Conservation (phyloP, 345 rosid species). For the Hypericum perforatum region DNA sequence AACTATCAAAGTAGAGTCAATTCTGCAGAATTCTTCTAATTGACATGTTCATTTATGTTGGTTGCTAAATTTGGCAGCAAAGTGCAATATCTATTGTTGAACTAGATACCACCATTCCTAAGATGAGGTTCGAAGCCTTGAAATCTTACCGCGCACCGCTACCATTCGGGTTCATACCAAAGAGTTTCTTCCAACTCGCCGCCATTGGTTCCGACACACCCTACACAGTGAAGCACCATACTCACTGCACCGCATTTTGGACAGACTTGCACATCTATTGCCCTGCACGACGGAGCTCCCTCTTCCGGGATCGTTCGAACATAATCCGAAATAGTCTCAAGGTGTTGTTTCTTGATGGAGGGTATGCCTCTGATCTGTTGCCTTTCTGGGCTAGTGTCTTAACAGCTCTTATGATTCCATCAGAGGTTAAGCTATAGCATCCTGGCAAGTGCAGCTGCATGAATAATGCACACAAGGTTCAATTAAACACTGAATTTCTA, state of each 20-base stretch:
- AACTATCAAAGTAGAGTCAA: too few relatives aligned
- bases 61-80: too few relatives aligned
- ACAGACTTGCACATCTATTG: conserved; percentile 53
- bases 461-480: background rate
- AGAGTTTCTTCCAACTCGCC: conserved; percentile 43
- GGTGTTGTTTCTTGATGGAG: conserved; percentile 42
- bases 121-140: too few relatives aligned
- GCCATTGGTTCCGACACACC: conserved; percentile 22
- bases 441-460: conserved; percentile 48
- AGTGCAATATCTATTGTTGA: too few relatives aligned
- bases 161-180: too few relatives aligned
- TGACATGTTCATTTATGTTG: too few relatives aligned
- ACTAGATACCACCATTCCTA: too few relatives aligned
- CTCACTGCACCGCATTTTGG: conserved; percentile 51
- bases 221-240: conserved; percentile 44
- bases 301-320: conserved; percentile 17
- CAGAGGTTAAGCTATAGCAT: conserved; percentile 54
- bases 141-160: too few relatives aligned
- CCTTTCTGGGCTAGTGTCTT: conserved; percentile 28
- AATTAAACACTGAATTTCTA: background rate
- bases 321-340: conserved; percentile 22
- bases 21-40: too few relatives aligned
- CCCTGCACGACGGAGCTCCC: background rate
- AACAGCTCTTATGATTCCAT: conserved; percentile 57
- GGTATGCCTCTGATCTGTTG: conserved; percentile 39